Conservation (phyloP, 805 yeast species). For the Kodamaea nitidulidarum region DNA sequence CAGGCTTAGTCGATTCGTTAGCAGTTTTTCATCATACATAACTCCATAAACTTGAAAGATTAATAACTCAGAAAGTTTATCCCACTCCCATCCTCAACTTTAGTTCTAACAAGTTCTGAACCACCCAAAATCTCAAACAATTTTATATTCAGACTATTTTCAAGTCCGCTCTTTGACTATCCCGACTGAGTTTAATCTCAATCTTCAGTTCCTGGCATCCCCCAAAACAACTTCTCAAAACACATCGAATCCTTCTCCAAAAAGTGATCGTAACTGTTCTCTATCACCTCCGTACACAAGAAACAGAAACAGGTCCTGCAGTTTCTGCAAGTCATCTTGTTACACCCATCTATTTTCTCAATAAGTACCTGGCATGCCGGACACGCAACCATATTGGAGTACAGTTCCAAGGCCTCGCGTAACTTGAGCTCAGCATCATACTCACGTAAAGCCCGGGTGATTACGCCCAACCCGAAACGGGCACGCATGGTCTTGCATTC, state of each 20-base stretch:
- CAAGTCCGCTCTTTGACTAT: no score
- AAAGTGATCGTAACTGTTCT: conserved; percentile 52
- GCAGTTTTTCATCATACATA: no score
- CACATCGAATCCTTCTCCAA: conserved; percentile 40
- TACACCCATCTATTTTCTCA: conserved; percentile 60
- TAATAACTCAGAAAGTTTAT: no score
- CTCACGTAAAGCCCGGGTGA: conserved; percentile 42
- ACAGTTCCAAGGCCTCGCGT: conserved; percentile 39
- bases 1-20: no score
- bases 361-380: conserved; percentile 51
- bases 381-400: conserved; percentile 31
- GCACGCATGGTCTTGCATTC: conserved; percentile 25
- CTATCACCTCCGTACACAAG: conserved; percentile 45
- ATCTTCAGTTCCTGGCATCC: conserved; percentile 33
- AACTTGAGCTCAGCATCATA: conserved; percentile 46
- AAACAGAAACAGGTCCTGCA: conserved; percentile 52
- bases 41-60: no score
- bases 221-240: conserved; percentile 50
- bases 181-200: not conserved
- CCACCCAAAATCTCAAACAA: no score
- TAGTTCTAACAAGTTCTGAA: no score
- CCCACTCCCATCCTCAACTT: no score
- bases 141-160: no score
- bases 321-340: conserved; percentile 53
- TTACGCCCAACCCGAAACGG: conserved; percentile 42